Base-by-base conservation (phyloP, 2,329 filamentous ascomycete genomes). In the Aspergillus texensis region DNA sequence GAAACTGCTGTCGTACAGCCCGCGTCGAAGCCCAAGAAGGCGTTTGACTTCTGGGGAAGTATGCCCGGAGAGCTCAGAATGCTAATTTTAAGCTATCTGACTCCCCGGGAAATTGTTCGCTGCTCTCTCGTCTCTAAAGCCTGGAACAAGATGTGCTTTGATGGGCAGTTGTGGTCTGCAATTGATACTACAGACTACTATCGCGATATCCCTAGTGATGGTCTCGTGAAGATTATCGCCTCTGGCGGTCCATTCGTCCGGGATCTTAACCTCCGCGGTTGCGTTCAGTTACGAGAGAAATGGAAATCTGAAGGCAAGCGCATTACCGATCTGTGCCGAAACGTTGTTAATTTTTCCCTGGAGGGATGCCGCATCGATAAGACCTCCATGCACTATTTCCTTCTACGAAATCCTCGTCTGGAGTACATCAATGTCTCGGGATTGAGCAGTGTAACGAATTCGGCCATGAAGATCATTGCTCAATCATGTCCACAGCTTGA, bases 171-270 rank as follows among this genome's bases (percentile, higher is more conserved):
- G 19, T 99, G 95, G 95, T 89, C 88, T 4, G 88, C 86, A 48
- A 85, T 98, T 56, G 93, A 98, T 75, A 88, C 92, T 2, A 90
- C 93, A 9, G 89, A 91, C 57, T 98, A 94, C 77, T 97, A 98
- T 75, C 87, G 86, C 67, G 87, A 93, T 58, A 98, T 98, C 67
- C 90, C 94, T 0, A 91, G 91, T 26, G 89, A 92, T 67, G 91
- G 92, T 0, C 81, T 99, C 55, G 88, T 93, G 61, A 93, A 91
- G 72, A 93, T 98, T 65, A 93, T 98, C 72, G 87, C 89, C 1
- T 85, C 89, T 4, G 93, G 93, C 1, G 95, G 94, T 0, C 92
- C 94, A 0, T 99, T 98, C 71, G 88, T 98, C 60, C 91, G 91
- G 69, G 89, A 97, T 70, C 84, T 99, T 60, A 98, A 98, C 72